phyloP scores from a whole-genome alignment of 441 rosid genomes.

The Pelargonium citronellum region DNA sequence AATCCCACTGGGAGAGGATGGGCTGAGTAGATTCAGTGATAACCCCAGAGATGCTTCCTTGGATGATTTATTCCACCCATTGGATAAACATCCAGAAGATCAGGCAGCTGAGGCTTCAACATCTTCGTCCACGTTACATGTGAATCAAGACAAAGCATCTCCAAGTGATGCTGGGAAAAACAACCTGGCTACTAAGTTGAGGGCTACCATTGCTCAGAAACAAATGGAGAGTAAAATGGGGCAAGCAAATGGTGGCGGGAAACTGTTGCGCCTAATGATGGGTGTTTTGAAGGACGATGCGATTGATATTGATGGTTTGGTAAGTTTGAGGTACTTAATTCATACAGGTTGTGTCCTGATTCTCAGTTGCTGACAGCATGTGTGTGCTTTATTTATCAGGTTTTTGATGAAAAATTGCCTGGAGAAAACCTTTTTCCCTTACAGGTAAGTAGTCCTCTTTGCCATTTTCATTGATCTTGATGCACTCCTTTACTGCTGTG shows the following conservation, averaged over 20 bases:
- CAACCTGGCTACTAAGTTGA: conserved; percentile 79
- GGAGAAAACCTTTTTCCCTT: conserved; percentile 83
- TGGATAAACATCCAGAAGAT: conserved; percentile 49
- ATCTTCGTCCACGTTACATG: conserved; percentile 50
- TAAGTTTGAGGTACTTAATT: conserved; percentile 37
- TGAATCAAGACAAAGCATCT: conserved; percentile 47
- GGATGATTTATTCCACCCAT: conserved; percentile 88
- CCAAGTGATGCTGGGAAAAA: conserved; percentile 63
- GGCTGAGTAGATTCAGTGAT: conserved; percentile 84
- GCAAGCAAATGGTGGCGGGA: conserved; percentile 71
- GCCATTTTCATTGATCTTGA: conserved; percentile 12
- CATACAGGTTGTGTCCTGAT: conserved; percentile 11
- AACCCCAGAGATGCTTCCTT: conserved; percentile 92
- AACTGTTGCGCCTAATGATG: conserved; percentile 77
- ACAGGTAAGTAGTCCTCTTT: conserved; percentile 44
- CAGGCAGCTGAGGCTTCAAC: conserved; percentile 63
- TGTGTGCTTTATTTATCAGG: conserved; percentile 34
- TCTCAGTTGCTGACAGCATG: conserved; percentile 16
- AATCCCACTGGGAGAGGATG: conserved; percentile 51
- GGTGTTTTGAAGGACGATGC: conserved; percentile 88
- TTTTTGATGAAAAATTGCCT: conserved; percentile 67
- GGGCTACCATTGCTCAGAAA: conserved; percentile 91
- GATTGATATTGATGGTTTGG: conserved; percentile 91
- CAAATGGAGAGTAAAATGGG: conserved; percentile 83
- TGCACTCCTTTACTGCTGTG: conserved; percentile 1